Base-by-base conservation (phyloP, 2,329 filamentous ascomycete genomes). In the Tolypocladium amazonense region DNA sequence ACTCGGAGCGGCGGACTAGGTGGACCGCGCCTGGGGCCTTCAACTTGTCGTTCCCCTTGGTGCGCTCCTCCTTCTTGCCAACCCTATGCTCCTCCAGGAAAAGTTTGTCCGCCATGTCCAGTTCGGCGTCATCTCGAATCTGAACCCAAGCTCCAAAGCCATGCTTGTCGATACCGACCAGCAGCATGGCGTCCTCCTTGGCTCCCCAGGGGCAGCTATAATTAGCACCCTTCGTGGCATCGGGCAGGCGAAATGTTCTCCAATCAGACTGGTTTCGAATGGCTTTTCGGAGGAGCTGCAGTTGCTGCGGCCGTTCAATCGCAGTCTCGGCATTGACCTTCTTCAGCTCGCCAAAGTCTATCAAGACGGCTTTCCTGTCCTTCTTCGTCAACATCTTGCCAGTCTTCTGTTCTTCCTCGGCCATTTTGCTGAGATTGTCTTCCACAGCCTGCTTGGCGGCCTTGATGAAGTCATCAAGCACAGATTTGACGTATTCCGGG, bases 21-120 rank as follows among this genome's bases (percentile, higher is more conserved):
- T 99, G 94, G 35, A 99, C 94, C 27, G 94, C 93, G n/a, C 94
- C 94, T 4, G 94, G 94, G 3, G 93, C 96, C 69, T 96, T 95
- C 41, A 90, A 89, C 62, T 88, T 87, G 60, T 88, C 88, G 23
- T 90, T 88, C 20, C 78, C 84, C 68, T 91, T 90, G 68, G 81
- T 89, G 41, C 94, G 88, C 73, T 97, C 92, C 68, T 94, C 92
- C 72, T 97, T 97, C 76, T 95, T 94, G 72, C 96, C 94, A 23
- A 97, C 93, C n/a, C 93, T 89, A 72, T 97, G 92, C 73, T 99
- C 95, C 71, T 99, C 94, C 1, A 99, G 77, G 76, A 96, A 99
- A 71, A 97, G 90, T 70, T 97, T 97, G 67, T 96, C 92, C 1
- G 79, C 77, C 77, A 99, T 87, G 11, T 86, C 89, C 27, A 99